A percentile compares a stretch with the other conserved stretches of the same genome.
Evolutionary conservation across 2,329 filamentous ascomycete genomes (phyloP).

Genomic region (Exophiala mesophila): DNA sequence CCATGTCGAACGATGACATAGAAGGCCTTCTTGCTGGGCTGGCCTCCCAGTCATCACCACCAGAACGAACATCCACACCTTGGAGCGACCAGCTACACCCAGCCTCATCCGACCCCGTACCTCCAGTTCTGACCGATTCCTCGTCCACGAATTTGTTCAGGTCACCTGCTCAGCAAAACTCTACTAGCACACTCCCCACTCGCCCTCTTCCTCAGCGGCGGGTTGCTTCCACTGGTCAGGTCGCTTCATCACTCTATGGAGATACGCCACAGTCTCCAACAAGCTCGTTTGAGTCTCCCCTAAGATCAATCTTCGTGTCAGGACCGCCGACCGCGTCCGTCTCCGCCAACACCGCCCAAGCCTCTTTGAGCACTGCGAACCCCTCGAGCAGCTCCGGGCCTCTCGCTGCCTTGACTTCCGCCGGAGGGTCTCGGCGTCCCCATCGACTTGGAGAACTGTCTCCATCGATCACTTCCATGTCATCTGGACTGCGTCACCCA

Average conservation of each 20-base stretch:
- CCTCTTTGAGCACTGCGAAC: constrained; percentile 31
- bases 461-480: constrained; percentile 6
- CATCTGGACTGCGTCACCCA: constrained; percentile 19
- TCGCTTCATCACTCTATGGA: constrained; percentile 9
- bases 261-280: constrained; percentile 17
- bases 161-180: constrained; percentile 14
- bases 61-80: constrained; percentile 3
- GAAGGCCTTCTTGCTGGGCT: constrained; percentile 12
- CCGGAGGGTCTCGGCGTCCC: constrained; percentile 18
- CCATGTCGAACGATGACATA: constrained; percentile 9
- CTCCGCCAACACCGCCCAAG: constrained; percentile 33
- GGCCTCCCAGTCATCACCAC: constrained; percentile 4
- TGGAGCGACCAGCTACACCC: constrained; percentile 12
- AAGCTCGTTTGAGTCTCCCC: constrained; percentile 30
- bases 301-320: constrained; percentile 33
- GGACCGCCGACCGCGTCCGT: constrained; percentile 33
- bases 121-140: constrained; percentile 14
- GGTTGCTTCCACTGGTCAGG: constrained; percentile 18
- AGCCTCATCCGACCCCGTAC: constrained; percentile 4
- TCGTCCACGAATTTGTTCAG: constrained; percentile 13
- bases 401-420: constrained; percentile 26
- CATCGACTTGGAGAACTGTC: constrained; percentile 15
- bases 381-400: constrained; percentile 28
- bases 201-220: constrained; percentile 21
- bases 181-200: constrained; percentile 6